Percentiles rank a stretch among this genome's conserved stretches.
phyloP scores from a whole-genome alignment of 2,329 filamentous ascomycete genomes.

The Tympanopsis confertula region DNA sequence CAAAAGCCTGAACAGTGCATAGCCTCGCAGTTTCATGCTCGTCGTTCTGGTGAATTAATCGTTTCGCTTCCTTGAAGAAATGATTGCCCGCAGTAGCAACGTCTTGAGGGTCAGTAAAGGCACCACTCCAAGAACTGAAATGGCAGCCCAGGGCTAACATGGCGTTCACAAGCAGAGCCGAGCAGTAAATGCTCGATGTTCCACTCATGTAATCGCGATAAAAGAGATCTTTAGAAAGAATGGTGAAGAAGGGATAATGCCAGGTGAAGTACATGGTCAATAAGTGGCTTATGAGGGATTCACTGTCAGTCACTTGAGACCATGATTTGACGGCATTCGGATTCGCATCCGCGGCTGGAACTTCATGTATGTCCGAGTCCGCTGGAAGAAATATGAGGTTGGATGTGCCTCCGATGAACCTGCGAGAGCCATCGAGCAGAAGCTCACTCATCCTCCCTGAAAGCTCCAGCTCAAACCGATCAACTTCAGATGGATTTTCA shows the following conservation, averaged over 20 bases:
- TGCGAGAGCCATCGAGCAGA: constrained; percentile 71
- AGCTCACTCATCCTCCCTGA: constrained; percentile 90
- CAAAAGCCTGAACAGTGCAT: constrained; percentile 84
- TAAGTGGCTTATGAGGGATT: constrained; percentile 72
- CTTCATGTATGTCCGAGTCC: constrained; percentile 84
- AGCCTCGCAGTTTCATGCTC: constrained; percentile 82
- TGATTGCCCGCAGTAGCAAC: constrained; percentile 83
- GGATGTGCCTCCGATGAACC: constrained; percentile 89
- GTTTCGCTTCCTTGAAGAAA: constrained; percentile 89
- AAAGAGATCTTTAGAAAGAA: constrained; percentile 75
- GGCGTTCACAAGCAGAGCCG: constrained; percentile 78
- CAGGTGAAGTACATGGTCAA: constrained; percentile 97
- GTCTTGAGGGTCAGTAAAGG: constrained; percentile 60
- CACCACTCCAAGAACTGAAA: constrained; percentile 68
- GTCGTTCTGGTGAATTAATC: constrained; percentile 78
- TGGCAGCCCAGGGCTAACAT: constrained; percentile 90
- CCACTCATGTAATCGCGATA: constrained; percentile 74
- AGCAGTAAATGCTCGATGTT: constrained; percentile 65
- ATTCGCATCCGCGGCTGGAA: too few relatives aligned
- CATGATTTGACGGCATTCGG: too few relatives aligned
- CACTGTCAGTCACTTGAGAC: constrained; percentile 75
- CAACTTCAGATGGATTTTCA: constrained; percentile 12
- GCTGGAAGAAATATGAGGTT: constrained; percentile 79
- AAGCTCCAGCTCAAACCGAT: constrained; percentile 62
- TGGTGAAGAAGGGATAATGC: constrained; percentile 95